These are phyloP conservation scores for Colletotrichum sp. DNA, from an alignment of 2,329 filamentous ascomycete species.

Conservation along the genomic window DNA sequence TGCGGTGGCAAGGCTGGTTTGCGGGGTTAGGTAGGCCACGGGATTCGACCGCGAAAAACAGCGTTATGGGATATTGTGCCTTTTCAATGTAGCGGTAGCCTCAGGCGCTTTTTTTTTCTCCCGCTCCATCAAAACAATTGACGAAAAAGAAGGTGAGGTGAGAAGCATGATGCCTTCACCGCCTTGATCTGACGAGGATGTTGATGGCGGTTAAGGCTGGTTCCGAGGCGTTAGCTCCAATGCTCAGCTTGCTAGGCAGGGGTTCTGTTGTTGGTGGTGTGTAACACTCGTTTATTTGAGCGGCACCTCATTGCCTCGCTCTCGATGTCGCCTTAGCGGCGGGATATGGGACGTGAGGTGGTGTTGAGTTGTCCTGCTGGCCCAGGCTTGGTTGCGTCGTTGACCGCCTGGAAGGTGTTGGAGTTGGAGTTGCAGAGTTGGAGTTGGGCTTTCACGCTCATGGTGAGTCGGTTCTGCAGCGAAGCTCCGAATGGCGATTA, in stretches of 20 bases:
- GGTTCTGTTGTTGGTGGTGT: neutral
- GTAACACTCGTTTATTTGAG: neutral
- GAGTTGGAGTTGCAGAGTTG: neutral
- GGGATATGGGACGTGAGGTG: neutral
- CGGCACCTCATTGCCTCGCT: neutral
- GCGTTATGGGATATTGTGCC: neutral
- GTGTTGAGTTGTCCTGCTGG: neutral
- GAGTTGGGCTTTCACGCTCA: neutral
- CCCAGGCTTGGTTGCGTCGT: neutral
- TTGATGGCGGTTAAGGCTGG: neutral
- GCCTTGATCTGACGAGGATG: neutral
- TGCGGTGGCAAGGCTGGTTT: neutral
- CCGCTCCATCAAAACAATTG: neutral
- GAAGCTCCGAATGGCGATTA: neutral
- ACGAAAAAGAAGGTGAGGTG: neutral
- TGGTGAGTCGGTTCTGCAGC: neutral
- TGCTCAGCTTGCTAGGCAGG: neutral
- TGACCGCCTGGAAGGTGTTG: neutral
- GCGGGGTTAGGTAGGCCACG: neutral
- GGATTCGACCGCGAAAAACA: neutral
- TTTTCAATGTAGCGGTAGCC: accelerated
- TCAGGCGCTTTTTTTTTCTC: neutral
- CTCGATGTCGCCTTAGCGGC: neutral
- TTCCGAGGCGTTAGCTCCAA: neutral
- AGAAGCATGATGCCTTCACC: neutral